Evolutionary conservation across 2,329 filamentous ascomycete species (phyloP).

Genomic region (Aspergillus niger): DNA sequence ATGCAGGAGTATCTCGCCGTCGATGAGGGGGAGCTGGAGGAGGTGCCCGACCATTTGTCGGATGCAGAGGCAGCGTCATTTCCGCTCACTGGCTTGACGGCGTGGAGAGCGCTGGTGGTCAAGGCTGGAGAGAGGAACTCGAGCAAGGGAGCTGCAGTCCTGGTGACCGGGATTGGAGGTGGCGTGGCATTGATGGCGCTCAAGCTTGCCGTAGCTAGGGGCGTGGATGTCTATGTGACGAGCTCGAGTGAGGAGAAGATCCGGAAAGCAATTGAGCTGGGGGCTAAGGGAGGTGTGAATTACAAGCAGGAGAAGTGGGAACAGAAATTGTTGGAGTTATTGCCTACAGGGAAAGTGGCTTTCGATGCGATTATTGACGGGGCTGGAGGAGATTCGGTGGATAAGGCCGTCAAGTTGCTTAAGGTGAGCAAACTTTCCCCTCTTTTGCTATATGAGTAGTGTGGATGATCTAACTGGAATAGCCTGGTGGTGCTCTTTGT

Average conservation of each 20-base stretch:
- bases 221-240: constrained; percentile 79
- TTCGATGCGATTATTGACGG: constrained; percentile 88
- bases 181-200: constrained; percentile 83
- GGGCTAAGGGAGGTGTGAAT: constrained; percentile 77
- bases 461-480: constrained; percentile 20
- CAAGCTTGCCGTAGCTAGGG: constrained; percentile 73
- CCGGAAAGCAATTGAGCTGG: constrained; percentile 66
- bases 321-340: constrained; percentile 62
- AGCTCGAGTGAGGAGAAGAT: constrained; percentile 76
- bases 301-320: constrained; percentile 84
- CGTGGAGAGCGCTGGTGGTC: constrained; percentile 79
- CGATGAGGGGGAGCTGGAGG: constrained; percentile 71
- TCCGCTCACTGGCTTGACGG: constrained; percentile 82
- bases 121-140: constrained; percentile 67
- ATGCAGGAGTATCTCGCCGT: constrained; percentile 73
- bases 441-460: neutral
- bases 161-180: constrained; percentile 90
- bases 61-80: constrained; percentile 78
- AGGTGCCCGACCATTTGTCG: constrained; percentile 70
- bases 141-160: constrained; percentile 66
- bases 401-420: constrained; percentile 66
- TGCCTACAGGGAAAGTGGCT: constrained; percentile 66
- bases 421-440: constrained; percentile 52
- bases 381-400: constrained; percentile 82
- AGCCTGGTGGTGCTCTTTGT: constrained; percentile 77